These are phyloP conservation scores for Apiotrichum gracile DNA, from an alignment of 1,284 basidiomycete genomes.

Conservation along the genomic window DNA sequence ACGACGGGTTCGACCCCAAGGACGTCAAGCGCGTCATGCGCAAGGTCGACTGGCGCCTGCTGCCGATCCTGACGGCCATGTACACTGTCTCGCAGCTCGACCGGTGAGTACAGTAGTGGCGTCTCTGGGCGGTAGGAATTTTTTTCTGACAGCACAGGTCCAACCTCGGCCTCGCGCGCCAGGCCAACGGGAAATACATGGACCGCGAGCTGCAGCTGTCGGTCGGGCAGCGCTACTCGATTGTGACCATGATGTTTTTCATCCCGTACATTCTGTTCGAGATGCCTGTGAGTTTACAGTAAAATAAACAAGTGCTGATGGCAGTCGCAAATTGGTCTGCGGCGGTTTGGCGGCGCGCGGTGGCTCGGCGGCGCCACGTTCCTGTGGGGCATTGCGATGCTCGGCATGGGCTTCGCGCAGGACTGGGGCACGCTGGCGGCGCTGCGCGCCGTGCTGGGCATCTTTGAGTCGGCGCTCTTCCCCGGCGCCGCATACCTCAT, in stretches of 20 bases:
- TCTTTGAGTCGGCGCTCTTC: slow-evolving; percentile 43
- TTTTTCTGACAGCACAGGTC: too few relatives aligned
- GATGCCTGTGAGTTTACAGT: neutral
- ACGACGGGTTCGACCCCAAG: slow-evolving; percentile 5
- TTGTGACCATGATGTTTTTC: slow-evolving; percentile 42
- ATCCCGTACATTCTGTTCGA: slow-evolving; percentile 44
- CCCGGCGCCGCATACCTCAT: slow-evolving; percentile 47
- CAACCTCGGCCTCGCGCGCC: slow-evolving; percentile 21
- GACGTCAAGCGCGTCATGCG: slow-evolving; percentile 4
- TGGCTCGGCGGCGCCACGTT: slow-evolving; percentile 14
- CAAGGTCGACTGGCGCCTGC: slow-evolving; percentile 13
- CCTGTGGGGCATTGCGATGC: slow-evolving; percentile 46
- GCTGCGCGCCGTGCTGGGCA: slow-evolving; percentile 46
- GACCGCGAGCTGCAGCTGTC: slow-evolving; percentile 21
- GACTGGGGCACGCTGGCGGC: slow-evolving; percentile 43
- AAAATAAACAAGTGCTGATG: neutral
- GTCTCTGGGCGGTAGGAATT: too few relatives aligned
- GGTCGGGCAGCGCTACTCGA: slow-evolving; percentile 38
- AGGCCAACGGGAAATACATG: slow-evolving; percentile 20
- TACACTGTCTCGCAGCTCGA: slow-evolving; percentile 16
- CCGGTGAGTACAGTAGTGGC: too few relatives aligned
- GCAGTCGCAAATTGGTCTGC: slow-evolving; percentile 22
- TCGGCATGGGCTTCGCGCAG: slow-evolving; percentile 42
- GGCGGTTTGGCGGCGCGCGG: slow-evolving; percentile 14
- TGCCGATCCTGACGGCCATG: slow-evolving; percentile 12